A percentile compares a stretch with the other conserved stretches of the same genome.
Conservation (phyloP, 371 early-diverging fungal species). For the Rhizomucor pusillus region DNA sequence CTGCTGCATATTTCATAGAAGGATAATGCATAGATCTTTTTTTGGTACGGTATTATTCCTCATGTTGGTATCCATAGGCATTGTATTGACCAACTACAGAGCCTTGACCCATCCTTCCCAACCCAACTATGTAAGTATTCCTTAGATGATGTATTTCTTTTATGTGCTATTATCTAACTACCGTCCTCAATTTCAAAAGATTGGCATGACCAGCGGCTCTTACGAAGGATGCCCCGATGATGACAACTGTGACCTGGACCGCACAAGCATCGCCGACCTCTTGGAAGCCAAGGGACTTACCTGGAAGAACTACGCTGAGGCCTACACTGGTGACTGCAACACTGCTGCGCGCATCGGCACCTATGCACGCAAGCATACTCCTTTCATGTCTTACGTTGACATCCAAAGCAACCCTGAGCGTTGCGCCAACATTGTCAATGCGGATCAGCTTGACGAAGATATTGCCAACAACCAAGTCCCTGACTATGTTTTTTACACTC, state of each 20-base stretch:
- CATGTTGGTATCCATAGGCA: slow-evolving; percentile 24
- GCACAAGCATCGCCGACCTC: slow-evolving; percentile 17
- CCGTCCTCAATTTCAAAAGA: not conserved
- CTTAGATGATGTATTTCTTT: slow-evolving; percentile 4
- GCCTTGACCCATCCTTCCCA: slow-evolving; percentile 33
- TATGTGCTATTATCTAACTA: not conserved
- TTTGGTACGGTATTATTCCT: not conserved
- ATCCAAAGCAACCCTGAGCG: slow-evolving; percentile 38
- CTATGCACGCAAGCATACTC: slow-evolving; percentile 59
- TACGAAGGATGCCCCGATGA: slow-evolving; percentile 27
- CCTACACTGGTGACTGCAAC: slow-evolving; percentile 27
- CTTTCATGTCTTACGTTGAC: slow-evolving; percentile 50
- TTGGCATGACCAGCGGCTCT: slow-evolving; percentile 16
- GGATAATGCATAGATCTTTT: no score
- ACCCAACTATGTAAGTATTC: slow-evolving; percentile 32
- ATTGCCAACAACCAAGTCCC: slow-evolving; percentile 32
- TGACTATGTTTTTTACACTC: slow-evolving; percentile 45
- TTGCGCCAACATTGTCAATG: slow-evolving; percentile 50
- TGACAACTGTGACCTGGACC: slow-evolving; percentile 15
- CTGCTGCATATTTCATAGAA: no score
- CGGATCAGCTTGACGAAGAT: slow-evolving; percentile 40
- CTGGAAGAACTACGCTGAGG: slow-evolving; percentile 50
- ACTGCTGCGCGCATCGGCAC: slow-evolving; percentile 15
- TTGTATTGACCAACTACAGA: slow-evolving; percentile 40
- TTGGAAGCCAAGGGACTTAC: slow-evolving; percentile 41